Percentiles rank a stretch among this genome's conserved stretches.
These are phyloP conservation scores for Populus alba DNA, from an alignment of 345 rosid species.

Conservation along the genomic window DNA sequence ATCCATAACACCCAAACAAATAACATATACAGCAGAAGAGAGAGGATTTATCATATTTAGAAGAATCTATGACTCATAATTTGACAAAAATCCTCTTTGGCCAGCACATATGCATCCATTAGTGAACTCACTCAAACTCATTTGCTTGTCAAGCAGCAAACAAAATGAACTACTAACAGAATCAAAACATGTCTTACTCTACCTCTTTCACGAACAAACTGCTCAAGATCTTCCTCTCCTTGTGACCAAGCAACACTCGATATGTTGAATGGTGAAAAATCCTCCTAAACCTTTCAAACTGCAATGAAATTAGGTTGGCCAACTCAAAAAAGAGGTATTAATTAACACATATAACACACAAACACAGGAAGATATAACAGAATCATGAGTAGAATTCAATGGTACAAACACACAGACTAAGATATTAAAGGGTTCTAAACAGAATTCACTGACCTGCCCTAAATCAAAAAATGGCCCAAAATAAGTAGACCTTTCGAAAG, in stretches of 20 bases:
- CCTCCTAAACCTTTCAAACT: conserved; percentile 94
- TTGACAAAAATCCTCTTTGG: not conserved
- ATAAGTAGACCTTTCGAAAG: conserved; percentile 86
- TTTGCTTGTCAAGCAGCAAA: no score
- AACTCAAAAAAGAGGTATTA: no score
- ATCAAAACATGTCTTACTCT: not conserved
- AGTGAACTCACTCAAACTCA: not conserved
- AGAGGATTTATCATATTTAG: not conserved
- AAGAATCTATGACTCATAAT: not conserved
- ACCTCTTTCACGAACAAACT: conserved; percentile 85
- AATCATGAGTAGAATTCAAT: no score
- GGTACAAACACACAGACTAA: no score
- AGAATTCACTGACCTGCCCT: conserved; percentile 61
- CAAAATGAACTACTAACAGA: no score
- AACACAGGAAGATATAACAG: no score
- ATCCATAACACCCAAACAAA: conserved; percentile 1
- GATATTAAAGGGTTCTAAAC: no score
- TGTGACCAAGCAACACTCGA: conserved; percentile 85
- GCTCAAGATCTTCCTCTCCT: conserved; percentile 73
- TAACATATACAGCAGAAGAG: not conserved
- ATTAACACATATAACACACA: no score
- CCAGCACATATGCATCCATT: not conserved
- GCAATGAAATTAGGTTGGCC: not conserved
- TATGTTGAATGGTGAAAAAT: conserved; percentile 91
- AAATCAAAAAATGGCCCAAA: conserved; percentile 91